phyloP scores from a whole-genome alignment of 1,284 basidiomycete genomes.

The Irpex sp. region DNA sequence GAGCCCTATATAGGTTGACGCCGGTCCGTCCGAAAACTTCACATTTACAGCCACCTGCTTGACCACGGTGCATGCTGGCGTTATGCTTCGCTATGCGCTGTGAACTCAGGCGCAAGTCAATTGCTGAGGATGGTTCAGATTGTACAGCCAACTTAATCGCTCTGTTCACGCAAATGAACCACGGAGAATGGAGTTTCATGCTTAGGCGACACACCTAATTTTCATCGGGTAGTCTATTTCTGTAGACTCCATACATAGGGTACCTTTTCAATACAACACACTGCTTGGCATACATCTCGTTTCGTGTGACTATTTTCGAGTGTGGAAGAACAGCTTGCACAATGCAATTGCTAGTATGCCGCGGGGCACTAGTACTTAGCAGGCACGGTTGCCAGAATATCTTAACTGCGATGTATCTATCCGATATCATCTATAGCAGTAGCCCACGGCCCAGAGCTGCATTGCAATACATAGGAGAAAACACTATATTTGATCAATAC shows the following conservation, averaged over 20 bases:
- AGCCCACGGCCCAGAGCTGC: too few species aligned
- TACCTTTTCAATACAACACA: too few species aligned
- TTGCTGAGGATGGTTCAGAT: conserved; percentile 46
- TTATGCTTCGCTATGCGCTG: conserved; percentile 49
- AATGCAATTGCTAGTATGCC: too few species aligned
- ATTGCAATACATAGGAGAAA: too few species aligned
- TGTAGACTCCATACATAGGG: neutral
- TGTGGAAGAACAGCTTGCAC: too few species aligned
- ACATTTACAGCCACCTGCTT: conserved; percentile 39
- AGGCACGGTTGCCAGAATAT: too few species aligned
- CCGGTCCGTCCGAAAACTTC: conserved; percentile 12
- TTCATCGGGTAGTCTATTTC: neutral
- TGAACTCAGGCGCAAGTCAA: conserved; percentile 32
- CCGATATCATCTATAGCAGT: too few species aligned
- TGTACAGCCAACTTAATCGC: conserved; percentile 71
- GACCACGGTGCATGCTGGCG: conserved; percentile 46
- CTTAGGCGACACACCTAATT: conserved; percentile 50
- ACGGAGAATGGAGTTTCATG: conserved; percentile 83
- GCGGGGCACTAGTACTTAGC: too few species aligned
- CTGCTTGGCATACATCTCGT: too few species aligned
- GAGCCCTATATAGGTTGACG: conserved; percentile 17
- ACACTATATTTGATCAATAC: too few species aligned
- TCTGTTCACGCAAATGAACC: conserved; percentile 54
- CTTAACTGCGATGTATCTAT: too few species aligned
- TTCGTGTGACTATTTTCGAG: too few species aligned